These are phyloP conservation scores for Daldinia sp. DNA, from an alignment of 2,329 filamentous ascomycete species.

Conservation along the genomic window DNA sequence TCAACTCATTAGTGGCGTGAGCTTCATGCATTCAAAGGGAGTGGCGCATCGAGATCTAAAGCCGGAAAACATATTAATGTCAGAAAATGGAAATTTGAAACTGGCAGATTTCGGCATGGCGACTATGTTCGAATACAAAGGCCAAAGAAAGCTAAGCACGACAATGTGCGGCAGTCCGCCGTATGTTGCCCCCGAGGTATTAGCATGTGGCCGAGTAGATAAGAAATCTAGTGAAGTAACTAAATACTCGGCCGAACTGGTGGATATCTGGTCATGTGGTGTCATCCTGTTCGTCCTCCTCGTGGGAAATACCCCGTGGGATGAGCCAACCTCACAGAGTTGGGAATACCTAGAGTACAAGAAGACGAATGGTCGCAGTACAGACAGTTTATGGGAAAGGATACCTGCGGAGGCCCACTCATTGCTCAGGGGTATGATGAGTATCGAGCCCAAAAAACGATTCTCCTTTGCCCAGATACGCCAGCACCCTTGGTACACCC, in stretches of 20 bases:
- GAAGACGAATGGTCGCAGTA: conserved; percentile 80
- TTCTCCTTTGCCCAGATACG: conserved; percentile 90
- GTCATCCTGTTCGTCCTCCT: conserved; percentile 97
- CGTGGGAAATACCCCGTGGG: conserved; percentile 98
- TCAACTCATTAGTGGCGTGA: conserved; percentile 89
- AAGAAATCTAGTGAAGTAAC: conserved; percentile 61
- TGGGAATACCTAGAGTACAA: conserved; percentile 94
- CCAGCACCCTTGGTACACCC: conserved; percentile 94
- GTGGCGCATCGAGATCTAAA: conserved; percentile 93
- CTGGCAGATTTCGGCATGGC: conserved; percentile 97
- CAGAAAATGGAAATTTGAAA: conserved; percentile 86
- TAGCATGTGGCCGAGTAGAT: conserved; percentile 64
- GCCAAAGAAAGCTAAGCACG: conserved; percentile 81
- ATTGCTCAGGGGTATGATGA: conserved; percentile 93
- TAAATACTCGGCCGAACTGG: conserved; percentile 81
- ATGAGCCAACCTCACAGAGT: conserved; percentile 85
- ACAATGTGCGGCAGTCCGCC: conserved; percentile 96
- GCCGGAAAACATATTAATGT: conserved; percentile 94
- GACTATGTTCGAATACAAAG: conserved; percentile 91
- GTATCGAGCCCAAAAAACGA: conserved; percentile 76
- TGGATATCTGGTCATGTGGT: conserved; percentile 97
- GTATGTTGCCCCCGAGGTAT: conserved; percentile 96
- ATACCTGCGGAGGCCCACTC: conserved; percentile 81
- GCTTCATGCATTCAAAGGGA: conserved; percentile 96
- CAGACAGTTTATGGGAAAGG: conserved; percentile 86